A percentile compares a stretch with the other conserved stretches of the same genome.
These are phyloP conservation scores for Myriosclerotinia scirpicola DNA, from an alignment of 2,329 filamentous ascomycete species.

Conservation along the genomic window DNA sequence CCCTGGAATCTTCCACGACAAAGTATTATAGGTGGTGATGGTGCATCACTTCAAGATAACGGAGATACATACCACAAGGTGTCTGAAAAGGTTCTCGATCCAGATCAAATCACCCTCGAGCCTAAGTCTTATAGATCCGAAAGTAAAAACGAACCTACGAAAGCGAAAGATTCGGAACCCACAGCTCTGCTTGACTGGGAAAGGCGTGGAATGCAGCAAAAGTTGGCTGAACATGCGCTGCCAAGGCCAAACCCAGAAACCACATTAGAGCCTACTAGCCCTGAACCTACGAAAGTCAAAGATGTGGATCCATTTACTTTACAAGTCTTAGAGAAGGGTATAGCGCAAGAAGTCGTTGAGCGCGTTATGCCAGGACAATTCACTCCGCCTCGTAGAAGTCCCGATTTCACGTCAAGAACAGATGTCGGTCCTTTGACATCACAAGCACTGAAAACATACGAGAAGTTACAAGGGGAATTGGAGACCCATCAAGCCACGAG, in stretches of 20 bases:
- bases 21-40: constrained; percentile 9
- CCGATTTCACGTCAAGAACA: constrained; percentile 7
- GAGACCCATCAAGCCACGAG: constrained; percentile 18
- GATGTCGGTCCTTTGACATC: constrained; percentile 21
- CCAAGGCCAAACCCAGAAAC: constrained; percentile 13
- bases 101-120: constrained; percentile 21
- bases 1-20: constrained; percentile 23
- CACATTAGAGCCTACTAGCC: constrained; percentile 12
- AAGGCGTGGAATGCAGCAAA: constrained; percentile 19
- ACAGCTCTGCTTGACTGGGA: constrained; percentile 22
- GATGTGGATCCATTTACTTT: constrained; percentile 17
- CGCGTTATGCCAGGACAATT: constrained; percentile 10
- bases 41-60: not conserved
- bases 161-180: constrained; percentile 4
- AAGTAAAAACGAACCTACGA: constrained; percentile 18
- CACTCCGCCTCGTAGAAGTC: constrained; percentile 21
- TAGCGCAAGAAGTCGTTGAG: constrained; percentile 16
- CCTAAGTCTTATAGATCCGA: constrained; percentile 19
- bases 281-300: constrained; percentile 16
- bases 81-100: constrained; percentile 8
- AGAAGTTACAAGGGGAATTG: constrained; percentile 14
- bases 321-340: constrained; percentile 16
- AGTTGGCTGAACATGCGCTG: constrained; percentile 17
- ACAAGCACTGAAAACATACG: constrained; percentile 20
- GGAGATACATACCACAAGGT: not conserved